Evolutionary conservation across 495 filamentous ascomycete species (phyloP).

Genomic region (Staphylotrichum longicolle): DNA sequence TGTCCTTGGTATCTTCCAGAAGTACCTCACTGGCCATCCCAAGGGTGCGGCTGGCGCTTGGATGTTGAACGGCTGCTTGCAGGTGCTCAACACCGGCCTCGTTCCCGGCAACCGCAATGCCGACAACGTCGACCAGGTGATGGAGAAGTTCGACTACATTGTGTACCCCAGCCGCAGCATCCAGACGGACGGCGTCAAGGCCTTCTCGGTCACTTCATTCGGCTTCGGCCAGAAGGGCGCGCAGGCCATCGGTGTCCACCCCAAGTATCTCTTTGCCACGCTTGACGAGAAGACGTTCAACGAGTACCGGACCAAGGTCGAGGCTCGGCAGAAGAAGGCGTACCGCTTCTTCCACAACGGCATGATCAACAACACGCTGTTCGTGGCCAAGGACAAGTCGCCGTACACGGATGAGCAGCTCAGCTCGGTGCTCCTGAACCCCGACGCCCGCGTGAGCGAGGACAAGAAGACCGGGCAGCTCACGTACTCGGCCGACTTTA

Average conservation of each 20-base stretch:
- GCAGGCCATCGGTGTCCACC: slow-evolving; percentile 94
- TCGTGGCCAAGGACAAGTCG: slow-evolving; percentile 87
- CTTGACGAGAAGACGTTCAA: slow-evolving; percentile 82
- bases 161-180: slow-evolving; percentile 93
- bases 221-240: slow-evolving; percentile 99
- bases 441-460: slow-evolving; percentile 77
- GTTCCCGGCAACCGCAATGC: slow-evolving; percentile 98
- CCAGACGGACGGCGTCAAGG: slow-evolving; percentile 97
- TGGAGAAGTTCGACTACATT: slow-evolving; percentile 97
- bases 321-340: slow-evolving; percentile 92
- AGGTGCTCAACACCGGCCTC: slow-evolving; percentile 87
- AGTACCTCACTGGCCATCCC: slow-evolving; percentile 97
- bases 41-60: slow-evolving; percentile 99
- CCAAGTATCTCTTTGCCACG: slow-evolving; percentile 92
- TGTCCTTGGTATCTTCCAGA: slow-evolving; percentile 96
- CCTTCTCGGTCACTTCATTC: slow-evolving; percentile 98
- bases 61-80: slow-evolving; percentile 98
- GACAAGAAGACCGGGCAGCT: slow-evolving; percentile 81
- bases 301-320: slow-evolving; percentile 81
- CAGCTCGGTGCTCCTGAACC: slow-evolving; percentile 86
- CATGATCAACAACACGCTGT: slow-evolving; percentile 93
- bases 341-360: slow-evolving; percentile 98
- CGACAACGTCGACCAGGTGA: slow-evolving; percentile 92
- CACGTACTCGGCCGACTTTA: slow-evolving; percentile 65
- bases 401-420: slow-evolving; percentile 89